These are phyloP conservation scores for Cicer chorassanicum DNA, from an alignment of 306 rosid species.

Conservation along the genomic window DNA sequence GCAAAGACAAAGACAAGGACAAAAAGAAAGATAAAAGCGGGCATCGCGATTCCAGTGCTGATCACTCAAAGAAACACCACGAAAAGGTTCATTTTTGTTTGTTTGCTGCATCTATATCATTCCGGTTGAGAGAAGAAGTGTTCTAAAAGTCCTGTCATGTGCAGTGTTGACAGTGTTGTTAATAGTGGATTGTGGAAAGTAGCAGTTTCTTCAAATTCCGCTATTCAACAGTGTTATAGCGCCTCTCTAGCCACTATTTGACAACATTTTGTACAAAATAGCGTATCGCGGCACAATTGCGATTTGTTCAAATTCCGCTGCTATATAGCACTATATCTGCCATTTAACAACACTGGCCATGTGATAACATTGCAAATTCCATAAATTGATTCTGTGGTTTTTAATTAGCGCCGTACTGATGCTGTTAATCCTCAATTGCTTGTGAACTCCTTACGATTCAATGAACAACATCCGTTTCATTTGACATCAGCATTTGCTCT, in stretches of 20 bases:
- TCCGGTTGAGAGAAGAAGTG: conserved; percentile 16
- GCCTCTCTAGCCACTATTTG: too few relatives aligned
- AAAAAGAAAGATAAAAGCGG: conserved; percentile 88
- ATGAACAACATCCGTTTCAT: conserved; percentile 16
- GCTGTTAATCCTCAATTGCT: conserved; percentile 15
- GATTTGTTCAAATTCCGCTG: too few relatives aligned
- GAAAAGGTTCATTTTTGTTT: conserved; percentile 75
- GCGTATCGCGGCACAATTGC: too few relatives aligned
- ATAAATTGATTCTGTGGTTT: conserved; percentile 15
- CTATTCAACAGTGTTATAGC: too few relatives aligned
- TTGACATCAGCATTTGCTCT: conserved; percentile 22
- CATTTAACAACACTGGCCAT: neutral
- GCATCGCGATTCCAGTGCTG: conserved; percentile 83
- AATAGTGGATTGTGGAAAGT: too few relatives aligned
- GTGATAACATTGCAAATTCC: conserved; percentile 18
- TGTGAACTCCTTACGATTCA: conserved; percentile 28
- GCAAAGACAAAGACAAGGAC: conserved; percentile 94
- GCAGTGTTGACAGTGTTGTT: neutral
- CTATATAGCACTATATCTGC: too few relatives aligned
- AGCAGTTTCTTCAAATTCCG: too few relatives aligned
- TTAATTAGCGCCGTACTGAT: conserved; percentile 1
- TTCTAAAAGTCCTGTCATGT: conserved; percentile 30
- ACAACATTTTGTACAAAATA: too few relatives aligned
- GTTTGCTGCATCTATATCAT: conserved; percentile 38
- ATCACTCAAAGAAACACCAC: conserved; percentile 87